Conservation (phyloP, 2,329 filamentous ascomycete species). For the Ophiosphaerella korrae region DNA sequence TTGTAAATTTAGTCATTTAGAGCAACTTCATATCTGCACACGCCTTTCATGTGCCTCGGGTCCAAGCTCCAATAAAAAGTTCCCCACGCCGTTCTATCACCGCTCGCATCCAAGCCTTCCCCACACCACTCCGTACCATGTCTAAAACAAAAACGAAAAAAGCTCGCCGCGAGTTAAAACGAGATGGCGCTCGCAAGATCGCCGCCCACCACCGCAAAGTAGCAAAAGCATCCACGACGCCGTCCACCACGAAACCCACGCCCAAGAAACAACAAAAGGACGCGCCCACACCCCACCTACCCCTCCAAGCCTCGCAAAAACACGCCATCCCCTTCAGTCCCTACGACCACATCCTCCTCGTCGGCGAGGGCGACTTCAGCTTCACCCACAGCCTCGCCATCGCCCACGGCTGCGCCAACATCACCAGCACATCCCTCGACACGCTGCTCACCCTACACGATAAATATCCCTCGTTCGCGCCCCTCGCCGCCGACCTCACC, state of each 20-base stretch:
- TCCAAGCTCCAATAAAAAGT: slow-evolving; percentile 30
- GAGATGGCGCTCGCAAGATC: slow-evolving; percentile 36
- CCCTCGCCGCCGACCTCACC: slow-evolving; percentile 35
- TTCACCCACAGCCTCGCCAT: slow-evolving; percentile 71
- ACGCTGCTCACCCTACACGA: slow-evolving; percentile 59
- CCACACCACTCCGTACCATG: slow-evolving; percentile 27
- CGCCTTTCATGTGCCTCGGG: slow-evolving; percentile 5
- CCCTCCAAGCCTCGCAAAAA: slow-evolving; percentile 38
- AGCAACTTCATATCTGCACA: slow-evolving; percentile 31
- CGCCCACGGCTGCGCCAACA: slow-evolving; percentile 67
- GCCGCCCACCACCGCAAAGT: slow-evolving; percentile 31
- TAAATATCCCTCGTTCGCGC: slow-evolving; percentile 55
- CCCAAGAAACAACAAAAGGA: slow-evolving; percentile 16
- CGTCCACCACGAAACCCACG: slow-evolving; percentile 14
- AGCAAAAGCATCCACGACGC: slow-evolving; percentile 20
- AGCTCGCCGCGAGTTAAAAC: slow-evolving; percentile 41
- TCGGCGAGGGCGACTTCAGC: slow-evolving; percentile 81
- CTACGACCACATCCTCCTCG: slow-evolving; percentile 71
- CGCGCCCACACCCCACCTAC: slow-evolving; percentile 1
- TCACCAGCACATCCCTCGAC: slow-evolving; percentile 75
- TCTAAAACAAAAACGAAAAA: slow-evolving; percentile 44
- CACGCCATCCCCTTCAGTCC: slow-evolving; percentile 71
- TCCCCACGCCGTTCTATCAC: slow-evolving; percentile 20
- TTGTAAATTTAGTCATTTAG: slow-evolving; percentile 47
- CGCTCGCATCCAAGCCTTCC: slow-evolving; percentile 3